Conservation (phyloP, 257 asterid species). For the Rubia yunnanensis region DNA sequence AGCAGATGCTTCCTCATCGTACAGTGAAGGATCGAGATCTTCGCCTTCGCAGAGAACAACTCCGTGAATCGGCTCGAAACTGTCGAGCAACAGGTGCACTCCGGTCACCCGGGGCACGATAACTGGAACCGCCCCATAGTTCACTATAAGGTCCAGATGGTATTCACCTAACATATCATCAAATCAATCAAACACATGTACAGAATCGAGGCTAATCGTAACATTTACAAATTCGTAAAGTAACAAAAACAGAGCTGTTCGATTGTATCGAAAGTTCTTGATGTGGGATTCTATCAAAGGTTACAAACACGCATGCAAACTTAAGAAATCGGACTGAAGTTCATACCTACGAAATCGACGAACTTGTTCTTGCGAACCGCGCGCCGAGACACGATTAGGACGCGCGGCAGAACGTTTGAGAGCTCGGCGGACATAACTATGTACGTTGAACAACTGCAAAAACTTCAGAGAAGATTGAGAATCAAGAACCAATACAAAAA, state of each 20-base stretch:
- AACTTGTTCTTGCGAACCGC: slow-evolving; percentile 58
- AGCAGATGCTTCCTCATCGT: slow-evolving; percentile 43
- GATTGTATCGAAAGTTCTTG: background rate
- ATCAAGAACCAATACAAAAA: background rate
- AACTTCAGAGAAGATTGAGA: background rate
- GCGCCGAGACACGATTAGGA: slow-evolving; percentile 56
- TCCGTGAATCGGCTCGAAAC: slow-evolving; percentile 84
- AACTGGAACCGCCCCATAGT: slow-evolving; percentile 74
- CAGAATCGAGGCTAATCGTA: background rate
- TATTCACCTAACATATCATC: slow-evolving; percentile 48
- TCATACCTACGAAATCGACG: slow-evolving; percentile 55
- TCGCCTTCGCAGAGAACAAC: slow-evolving; percentile 90
- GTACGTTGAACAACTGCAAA: background rate
- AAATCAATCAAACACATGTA: background rate
- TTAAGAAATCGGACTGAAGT: background rate
- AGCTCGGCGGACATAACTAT: slow-evolving; percentile 36
- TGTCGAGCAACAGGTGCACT: slow-evolving; percentile 54
- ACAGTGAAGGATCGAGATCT: slow-evolving; percentile 71
- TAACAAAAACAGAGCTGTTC: background rate
- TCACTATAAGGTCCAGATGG: slow-evolving; percentile 70
- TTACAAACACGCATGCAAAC: background rate
- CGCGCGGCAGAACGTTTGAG: slow-evolving; percentile 49
- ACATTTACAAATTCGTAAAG: background rate
- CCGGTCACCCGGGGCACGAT: slow-evolving; percentile 82
- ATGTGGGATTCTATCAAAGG: background rate